phyloP scores from a whole-genome alignment of 345 rosid species.

The Brassica juncea region DNA sequence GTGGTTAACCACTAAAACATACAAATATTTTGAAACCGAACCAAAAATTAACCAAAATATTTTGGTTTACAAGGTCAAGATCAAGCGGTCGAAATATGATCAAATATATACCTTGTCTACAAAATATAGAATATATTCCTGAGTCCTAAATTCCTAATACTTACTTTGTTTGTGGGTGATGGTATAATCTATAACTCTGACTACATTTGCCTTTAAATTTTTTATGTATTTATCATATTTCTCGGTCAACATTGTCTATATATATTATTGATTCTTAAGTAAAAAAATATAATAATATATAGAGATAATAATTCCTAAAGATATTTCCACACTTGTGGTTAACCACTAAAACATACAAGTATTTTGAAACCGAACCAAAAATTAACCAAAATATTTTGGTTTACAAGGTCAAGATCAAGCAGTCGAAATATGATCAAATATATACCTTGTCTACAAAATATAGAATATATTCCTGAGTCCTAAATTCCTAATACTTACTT shows the following conservation, averaged over 20 bases:
- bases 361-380: not conserved
- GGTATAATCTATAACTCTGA: not conserved
- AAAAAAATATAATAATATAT: not conserved
- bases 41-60: not conserved
- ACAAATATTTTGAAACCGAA: not conserved
- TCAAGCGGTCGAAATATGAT: not conserved
- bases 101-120: not conserved
- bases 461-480: not conserved
- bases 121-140: not conserved
- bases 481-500: not conserved
- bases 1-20: not conserved
- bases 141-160: not conserved
- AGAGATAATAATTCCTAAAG: not conserved
- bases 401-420: not conserved
- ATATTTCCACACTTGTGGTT: not conserved
- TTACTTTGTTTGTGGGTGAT: not conserved
- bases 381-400: not conserved
- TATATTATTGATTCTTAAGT: not conserved
- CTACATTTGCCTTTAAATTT: too few species aligned
- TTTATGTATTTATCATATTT: not conserved
- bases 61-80: not conserved
- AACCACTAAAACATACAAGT: not conserved
- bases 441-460: not conserved
- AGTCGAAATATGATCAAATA: not conserved
- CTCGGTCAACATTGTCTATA: not conserved